Evolutionary conservation across 2,329 filamentous ascomycete species (phyloP).

Genomic region (Alternaria panax): DNA sequence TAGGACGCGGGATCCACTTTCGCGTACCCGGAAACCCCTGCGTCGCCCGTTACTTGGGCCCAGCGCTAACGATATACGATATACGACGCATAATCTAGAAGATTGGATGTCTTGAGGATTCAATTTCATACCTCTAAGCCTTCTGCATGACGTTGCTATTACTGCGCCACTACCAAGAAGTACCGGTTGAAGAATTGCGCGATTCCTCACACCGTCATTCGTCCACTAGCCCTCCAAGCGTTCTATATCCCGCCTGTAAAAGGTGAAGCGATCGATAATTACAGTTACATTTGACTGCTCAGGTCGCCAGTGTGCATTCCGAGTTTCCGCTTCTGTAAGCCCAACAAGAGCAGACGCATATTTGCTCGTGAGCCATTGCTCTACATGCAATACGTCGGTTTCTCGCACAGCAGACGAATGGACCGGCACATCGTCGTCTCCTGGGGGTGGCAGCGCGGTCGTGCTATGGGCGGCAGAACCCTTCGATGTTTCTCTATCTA

Average conservation of each 20-base stretch:
- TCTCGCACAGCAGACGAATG: not conserved
- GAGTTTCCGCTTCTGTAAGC: not conserved
- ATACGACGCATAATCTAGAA: not conserved
- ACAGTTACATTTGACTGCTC: not conserved
- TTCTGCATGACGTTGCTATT: not conserved
- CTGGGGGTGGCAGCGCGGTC: not conserved
- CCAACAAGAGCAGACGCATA: not conserved
- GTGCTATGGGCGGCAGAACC: not conserved
- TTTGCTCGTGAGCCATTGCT: not conserved
- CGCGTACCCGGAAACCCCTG: constrained; percentile 1
- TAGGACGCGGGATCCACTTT: constrained; percentile 1
- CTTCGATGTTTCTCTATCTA: not conserved
- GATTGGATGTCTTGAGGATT: not conserved
- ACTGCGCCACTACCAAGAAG: not conserved
- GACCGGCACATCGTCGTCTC: not conserved
- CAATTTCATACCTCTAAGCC: not conserved
- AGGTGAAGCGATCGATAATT: not conserved
- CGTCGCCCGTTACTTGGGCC: not conserved
- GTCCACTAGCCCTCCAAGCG: not conserved
- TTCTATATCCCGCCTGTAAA: not conserved
- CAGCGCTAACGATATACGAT: not conserved
- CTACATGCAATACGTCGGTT: not conserved
- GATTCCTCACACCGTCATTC: not conserved
- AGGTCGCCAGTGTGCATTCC: not conserved
- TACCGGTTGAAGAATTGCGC: not conserved